Conservation (phyloP, 371 early-diverging fungal genomes). For the Syncephalastrum racemosum region DNA sequence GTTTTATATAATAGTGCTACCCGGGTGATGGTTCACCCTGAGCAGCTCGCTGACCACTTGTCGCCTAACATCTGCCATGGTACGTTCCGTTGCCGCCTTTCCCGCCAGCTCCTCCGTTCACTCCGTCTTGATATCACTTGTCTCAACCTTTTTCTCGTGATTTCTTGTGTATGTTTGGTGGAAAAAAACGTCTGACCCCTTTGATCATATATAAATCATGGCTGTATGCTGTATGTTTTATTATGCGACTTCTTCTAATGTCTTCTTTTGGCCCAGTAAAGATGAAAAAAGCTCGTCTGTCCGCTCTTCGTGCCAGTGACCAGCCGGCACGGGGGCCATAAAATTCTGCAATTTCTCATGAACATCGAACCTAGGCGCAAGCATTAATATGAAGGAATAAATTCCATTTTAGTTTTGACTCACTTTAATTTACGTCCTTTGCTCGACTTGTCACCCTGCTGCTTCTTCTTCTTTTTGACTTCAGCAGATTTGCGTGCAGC, state of each 20-base stretch:
- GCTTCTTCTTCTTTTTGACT: slow-evolving; percentile 69
- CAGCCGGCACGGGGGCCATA: slow-evolving; percentile 90
- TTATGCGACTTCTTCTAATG: slow-evolving; percentile 13
- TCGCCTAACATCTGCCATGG: too few relatives aligned
- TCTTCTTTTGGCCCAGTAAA: slow-evolving; percentile 70
- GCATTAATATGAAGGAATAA: neutral
- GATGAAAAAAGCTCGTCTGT: slow-evolving; percentile 83
- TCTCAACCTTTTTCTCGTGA: too few relatives aligned
- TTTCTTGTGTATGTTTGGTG: too few relatives aligned
- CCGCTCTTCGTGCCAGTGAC: slow-evolving; percentile 91
- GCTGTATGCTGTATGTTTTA: too few relatives aligned
- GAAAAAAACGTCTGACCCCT: too few relatives aligned
- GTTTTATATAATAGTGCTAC: too few relatives aligned
- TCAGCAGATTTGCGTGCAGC: slow-evolving; percentile 74
- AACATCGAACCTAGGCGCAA: slow-evolving; percentile 70
- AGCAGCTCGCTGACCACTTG: too few relatives aligned
- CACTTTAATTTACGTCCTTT: slow-evolving; percentile 88
- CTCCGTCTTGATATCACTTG: too few relatives aligned
- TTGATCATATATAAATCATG: too few relatives aligned
- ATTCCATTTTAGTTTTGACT: neutral
- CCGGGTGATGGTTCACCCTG: too few relatives aligned
- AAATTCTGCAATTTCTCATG: slow-evolving; percentile 94
- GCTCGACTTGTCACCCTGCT: slow-evolving; percentile 70
- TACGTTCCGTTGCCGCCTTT: too few relatives aligned
- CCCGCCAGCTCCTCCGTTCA: too few relatives aligned